phyloP scores from a whole-genome alignment of 148 eudicot genomes.

The Rhododendron simsii region DNA sequence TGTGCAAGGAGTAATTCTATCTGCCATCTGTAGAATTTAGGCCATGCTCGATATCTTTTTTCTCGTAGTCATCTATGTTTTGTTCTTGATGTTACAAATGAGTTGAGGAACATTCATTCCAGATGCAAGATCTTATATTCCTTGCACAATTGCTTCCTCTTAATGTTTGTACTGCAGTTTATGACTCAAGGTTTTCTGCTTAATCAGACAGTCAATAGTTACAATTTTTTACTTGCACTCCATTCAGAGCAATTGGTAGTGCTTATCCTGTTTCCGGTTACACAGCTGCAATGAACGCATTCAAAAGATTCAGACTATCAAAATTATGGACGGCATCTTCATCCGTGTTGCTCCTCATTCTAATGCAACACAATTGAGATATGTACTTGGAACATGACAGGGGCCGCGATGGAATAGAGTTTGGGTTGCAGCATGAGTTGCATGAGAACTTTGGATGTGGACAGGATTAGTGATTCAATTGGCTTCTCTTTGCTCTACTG shows the following conservation, averaged over 20 bases:
- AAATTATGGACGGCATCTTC: no score
- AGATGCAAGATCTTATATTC: not conserved
- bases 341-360: no score
- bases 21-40: no score
- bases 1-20: no score
- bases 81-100: not conserved
- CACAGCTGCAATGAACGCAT: no score
- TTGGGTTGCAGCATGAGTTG: constrained; percentile 52
- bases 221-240: not conserved
- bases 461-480: constrained; percentile 27
- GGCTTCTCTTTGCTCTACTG: not conserved
- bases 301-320: no score
- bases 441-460: constrained; percentile 46
- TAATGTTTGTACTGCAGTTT: no score
- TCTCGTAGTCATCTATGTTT: not conserved
- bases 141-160: no score
- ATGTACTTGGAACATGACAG: no score
- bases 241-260: not conserved
- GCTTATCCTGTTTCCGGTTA: not conserved
- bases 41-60: not conserved
- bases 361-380: no score
- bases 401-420: constrained; percentile 42
- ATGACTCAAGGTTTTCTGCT: no score
- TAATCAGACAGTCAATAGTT: not conserved
- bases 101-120: not conserved